Evolutionary conservation across 2,329 filamentous ascomycete genomes (phyloP), one percentile per base, ranked within the genome.

Genomic region (Trichoderma arundinaceum): DNA sequence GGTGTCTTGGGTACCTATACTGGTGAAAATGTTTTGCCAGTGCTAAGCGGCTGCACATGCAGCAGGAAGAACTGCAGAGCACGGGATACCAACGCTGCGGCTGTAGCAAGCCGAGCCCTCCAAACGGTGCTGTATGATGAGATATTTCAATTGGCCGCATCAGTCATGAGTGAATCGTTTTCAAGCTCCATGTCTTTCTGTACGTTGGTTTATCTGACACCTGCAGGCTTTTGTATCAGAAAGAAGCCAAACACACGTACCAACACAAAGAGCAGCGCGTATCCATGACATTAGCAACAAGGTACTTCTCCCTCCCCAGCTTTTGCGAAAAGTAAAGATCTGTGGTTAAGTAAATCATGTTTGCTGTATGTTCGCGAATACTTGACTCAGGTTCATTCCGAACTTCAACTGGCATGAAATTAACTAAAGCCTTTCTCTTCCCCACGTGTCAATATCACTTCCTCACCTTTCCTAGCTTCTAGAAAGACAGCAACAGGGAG

Each of bases 41-140:
- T 49, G 39, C 48, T 54, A 17, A 57, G 48, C 64, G 51, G 49
- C 57, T 61, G 64, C 35, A n/a, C 43, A 64, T n/a, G 17, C 22
- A 32, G 17, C 41, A 35, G 41, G 28, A 38, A 12, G 43, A 48
- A 17, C 41, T 35, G 49, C 13, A 46, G 22, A 15, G 33, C 15
- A 22, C 22, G 32, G 19, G 35, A 38, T 62, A 12, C 12, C n/a
- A 22, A 28, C 43, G 28, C 8, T 19, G 28, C 39, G 35, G 35
- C 48, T 44, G 59, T 41, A 10, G 48, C 7, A 13, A n/a, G 46
- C 49, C 59, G 44, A 44, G 1, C 1, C 17, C 38, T 46, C n/a
- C 43, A 58, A 58, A 58, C 54, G 19, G n/a, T 6, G 32, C 15
- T 7, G 22, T 12, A 17, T 12, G 13, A 41, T 39, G 33, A 33